Base-by-base conservation (phyloP, 441 rosid species). In the Viola pubescens region DNA sequence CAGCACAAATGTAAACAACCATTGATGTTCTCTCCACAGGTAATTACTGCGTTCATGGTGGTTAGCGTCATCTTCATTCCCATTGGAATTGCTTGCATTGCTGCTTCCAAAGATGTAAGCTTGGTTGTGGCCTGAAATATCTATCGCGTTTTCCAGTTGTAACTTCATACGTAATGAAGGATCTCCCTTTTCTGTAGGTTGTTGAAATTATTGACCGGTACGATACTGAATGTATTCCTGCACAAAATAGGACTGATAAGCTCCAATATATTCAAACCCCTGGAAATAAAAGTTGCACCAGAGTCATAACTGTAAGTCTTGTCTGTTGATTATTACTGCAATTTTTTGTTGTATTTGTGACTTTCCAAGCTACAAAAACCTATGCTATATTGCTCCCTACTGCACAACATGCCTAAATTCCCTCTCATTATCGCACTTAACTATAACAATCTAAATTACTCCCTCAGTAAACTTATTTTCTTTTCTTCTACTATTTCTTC, bases 31-130 rank as follows among this genome's bases (percentile, higher is more conserved):
- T 54, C 37, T 59, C 13, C 73, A 64, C 82, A 90, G 96, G 97
- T 91, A 61, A 89, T 92, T 69, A 71, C 89, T 9, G 83, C 90
- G 2, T 92, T 89, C 78, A 51, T 92, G 86, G 81, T 89, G n/a
- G 86, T 89, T 62, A 83, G 95, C 78, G 73, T 92, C 49, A 75
- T 89, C 80, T 89, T 92, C 70, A 80, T 89, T 61, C 98, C 98
- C 57, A 83, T 90, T 44, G 97, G 97, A 55, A 82, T 90, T 68
- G 89, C 84, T 72, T 81, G 89, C 52, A 75, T 90, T 58, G 70
- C 81, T 65, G 96, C 96, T 72, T 90, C 97, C 48, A 85, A 69
- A 48, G 88, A 88, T 79, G 97, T 87, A 77, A 71, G 87, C 70
- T 53, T 47, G 37, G 9, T 26, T 5, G 41, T 13, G 8, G 3